Percentiles rank a stretch among this genome's conserved stretches.
Evolutionary conservation across 352 stramenopile genomes (phyloP).

Genomic region (Pythium pyrilobum): DNA sequence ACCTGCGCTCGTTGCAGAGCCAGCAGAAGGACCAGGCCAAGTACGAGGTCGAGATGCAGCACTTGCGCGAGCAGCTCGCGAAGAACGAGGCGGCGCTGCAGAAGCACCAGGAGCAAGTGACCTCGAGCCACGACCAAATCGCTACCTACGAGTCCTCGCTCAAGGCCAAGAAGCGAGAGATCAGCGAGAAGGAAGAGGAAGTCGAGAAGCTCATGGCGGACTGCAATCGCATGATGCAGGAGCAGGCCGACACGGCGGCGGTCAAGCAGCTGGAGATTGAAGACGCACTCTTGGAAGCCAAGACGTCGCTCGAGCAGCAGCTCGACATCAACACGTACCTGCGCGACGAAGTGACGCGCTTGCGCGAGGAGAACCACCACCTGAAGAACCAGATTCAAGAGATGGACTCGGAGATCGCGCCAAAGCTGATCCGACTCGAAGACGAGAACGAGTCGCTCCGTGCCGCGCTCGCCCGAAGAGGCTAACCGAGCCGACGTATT

Average conservation of each 20-base stretch:
- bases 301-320: constrained; percentile 83
- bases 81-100: constrained; percentile 62
- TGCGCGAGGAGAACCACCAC: constrained; percentile 81
- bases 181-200: constrained; percentile 66
- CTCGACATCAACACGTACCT: constrained; percentile 83
- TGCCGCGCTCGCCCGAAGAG: constrained; percentile 17
- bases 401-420: constrained; percentile 79
- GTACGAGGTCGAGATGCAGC: constrained; percentile 71
- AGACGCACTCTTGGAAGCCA: constrained; percentile 75
- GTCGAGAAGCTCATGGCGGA: constrained; percentile 80
- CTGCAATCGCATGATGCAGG: constrained; percentile 83
- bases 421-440: constrained; percentile 74
- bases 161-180: constrained; percentile 54
- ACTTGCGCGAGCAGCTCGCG: constrained; percentile 54
- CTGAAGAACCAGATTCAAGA: constrained; percentile 85
- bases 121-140: constrained; percentile 60
- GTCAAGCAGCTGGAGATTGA: constrained; percentile 83
- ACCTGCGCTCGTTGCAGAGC: constrained; percentile 43
- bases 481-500: constrained; percentile 3
- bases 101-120: constrained; percentile 73
- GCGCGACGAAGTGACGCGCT: constrained; percentile 65
- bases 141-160: constrained; percentile 60
- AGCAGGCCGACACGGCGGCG: constrained; percentile 69
- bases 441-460: constrained; percentile 82
- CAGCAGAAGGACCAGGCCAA: constrained; percentile 40